Conservation (phyloP, 2,329 filamentous ascomycete species). For the Stachybotrys chartarum region DNA sequence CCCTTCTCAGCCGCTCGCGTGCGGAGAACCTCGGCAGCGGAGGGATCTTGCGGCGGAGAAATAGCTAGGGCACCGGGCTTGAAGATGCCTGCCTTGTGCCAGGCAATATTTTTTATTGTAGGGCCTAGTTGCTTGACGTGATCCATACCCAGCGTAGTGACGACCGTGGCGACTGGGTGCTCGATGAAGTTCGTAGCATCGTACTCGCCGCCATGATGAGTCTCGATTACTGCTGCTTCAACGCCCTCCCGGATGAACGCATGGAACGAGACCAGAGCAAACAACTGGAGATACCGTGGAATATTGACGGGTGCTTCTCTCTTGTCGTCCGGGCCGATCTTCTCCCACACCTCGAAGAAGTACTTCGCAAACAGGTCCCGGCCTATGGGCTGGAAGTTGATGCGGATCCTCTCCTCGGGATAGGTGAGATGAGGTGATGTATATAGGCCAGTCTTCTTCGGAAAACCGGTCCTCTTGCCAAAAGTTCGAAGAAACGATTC, state of each 20-base stretch:
- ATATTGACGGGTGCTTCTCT: constrained; percentile 23
- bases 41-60: constrained; percentile 43
- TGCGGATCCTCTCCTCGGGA: constrained; percentile 59
- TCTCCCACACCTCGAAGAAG: constrained; percentile 63
- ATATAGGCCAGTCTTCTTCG: constrained; percentile 52
- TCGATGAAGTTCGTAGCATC: constrained; percentile 63
- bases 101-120: constrained; percentile 61
- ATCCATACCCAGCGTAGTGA: constrained; percentile 63
- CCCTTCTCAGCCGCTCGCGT: constrained; percentile 45
- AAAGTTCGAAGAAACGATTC: constrained; percentile 54
- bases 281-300: constrained; percentile 53
- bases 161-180: constrained; percentile 49
- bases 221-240: constrained; percentile 58
- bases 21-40: constrained; percentile 36
- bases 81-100: constrained; percentile 69
- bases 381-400: constrained; percentile 51
- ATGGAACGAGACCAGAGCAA: constrained; percentile 60
- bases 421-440: constrained; percentile 63
- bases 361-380: constrained; percentile 54
- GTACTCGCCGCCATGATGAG: constrained; percentile 59
- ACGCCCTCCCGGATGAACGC: constrained; percentile 57
- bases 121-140: constrained; percentile 57
- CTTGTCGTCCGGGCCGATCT: constrained; percentile 28
- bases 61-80: constrained; percentile 53
- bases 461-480: constrained; percentile 23